Evolutionary conservation across 2,329 filamentous ascomycete genomes (phyloP), one percentile per base, ranked within the genome.

Genomic region (Venturiaceae sp.): DNA sequence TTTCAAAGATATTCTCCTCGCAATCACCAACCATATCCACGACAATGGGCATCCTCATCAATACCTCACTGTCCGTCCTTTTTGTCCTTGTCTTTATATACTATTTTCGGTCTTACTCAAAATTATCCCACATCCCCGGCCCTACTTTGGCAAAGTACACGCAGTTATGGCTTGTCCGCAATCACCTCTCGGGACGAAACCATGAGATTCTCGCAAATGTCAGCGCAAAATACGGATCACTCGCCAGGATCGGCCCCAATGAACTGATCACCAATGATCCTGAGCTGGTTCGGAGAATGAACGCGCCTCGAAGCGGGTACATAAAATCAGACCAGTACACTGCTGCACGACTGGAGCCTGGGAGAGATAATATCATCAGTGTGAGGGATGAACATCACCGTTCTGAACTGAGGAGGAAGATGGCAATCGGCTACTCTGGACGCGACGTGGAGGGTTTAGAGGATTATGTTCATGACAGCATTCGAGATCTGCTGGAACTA

Each of bases 391-490:
- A 60, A 41, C 23, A 50, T 16, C 16, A 19, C 9, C 58, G 60
- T 53, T 16, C 28, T 13, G 34, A 11, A 11, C 44, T 60, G n/a
- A 8, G 56, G 21, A 21, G 14, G 19, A 37, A 26, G 46, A 59
- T 60, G 58, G 46, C 54, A 28, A n/a, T 32, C 13, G 58, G 58
- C 23, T 36, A 56, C 34, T 41, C 34, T 16, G 28, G 53, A 9
- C 62, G 55, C 74, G 74, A 58, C 68, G 71, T 16, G 71, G 72
- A 59, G 71, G 72, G 67, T 57, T 63, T 74, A 44, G 72, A 74
- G 60, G 58, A 65, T 26, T 69, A 69, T 39, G 66, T 75, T 46
- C 71, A 74, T 52, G 65, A 67, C 36, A 67, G 67, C 55, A 59
- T 73, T 8, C 56, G 68, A 6, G 64, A 68, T 14, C 63, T 72